Evolutionary conservation across 2,329 filamentous ascomycete species (phyloP).

Genomic region (Sordariomycetes sp.): DNA sequence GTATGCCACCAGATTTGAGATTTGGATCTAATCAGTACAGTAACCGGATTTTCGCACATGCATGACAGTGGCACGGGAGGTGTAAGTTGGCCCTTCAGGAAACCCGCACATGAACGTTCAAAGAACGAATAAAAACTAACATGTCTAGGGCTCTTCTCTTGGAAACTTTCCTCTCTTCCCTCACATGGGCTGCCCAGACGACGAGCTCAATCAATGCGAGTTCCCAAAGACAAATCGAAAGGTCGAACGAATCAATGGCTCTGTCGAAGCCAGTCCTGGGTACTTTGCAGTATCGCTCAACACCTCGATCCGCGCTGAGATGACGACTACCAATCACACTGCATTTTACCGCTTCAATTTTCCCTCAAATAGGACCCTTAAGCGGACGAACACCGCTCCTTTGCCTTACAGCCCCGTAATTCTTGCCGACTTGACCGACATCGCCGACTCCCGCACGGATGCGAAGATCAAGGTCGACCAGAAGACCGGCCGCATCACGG

Average conservation of each 20-base stretch:
- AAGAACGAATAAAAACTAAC: neutral
- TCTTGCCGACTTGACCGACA: slow-evolving; percentile 49
- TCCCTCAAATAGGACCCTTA: slow-evolving; percentile 17
- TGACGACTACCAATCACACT: slow-evolving; percentile 51
- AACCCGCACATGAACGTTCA: neutral
- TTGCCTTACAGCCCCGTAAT: slow-evolving; percentile 37
- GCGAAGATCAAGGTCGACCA: slow-evolving; percentile 20
- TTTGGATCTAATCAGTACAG: slow-evolving; percentile 5
- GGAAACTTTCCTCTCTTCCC: slow-evolving; percentile 44
- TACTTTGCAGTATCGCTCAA: slow-evolving; percentile 51
- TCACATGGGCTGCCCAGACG: slow-evolving; percentile 34
- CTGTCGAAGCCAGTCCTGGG: slow-evolving; percentile 47
- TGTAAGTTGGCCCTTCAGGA: slow-evolving; percentile 12
- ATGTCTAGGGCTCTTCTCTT: slow-evolving; percentile 27
- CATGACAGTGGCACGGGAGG: slow-evolving; percentile 19
- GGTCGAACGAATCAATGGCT: slow-evolving; percentile 36
- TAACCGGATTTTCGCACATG: slow-evolving; percentile 20
- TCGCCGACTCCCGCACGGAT: slow-evolving; percentile 21
- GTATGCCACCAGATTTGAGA: neutral
- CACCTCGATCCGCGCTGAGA: slow-evolving; percentile 50
- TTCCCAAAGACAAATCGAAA: slow-evolving; percentile 39
- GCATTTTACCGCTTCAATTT: slow-evolving; percentile 55
- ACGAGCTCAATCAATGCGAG: slow-evolving; percentile 37
- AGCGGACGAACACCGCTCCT: slow-evolving; percentile 4
- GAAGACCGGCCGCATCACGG: slow-evolving; percentile 44